Percentiles rank a stretch among this genome's conserved stretches.
Evolutionary conservation across 331 rosid species (phyloP).

Genomic region (Cydonia oblonga): DNA sequence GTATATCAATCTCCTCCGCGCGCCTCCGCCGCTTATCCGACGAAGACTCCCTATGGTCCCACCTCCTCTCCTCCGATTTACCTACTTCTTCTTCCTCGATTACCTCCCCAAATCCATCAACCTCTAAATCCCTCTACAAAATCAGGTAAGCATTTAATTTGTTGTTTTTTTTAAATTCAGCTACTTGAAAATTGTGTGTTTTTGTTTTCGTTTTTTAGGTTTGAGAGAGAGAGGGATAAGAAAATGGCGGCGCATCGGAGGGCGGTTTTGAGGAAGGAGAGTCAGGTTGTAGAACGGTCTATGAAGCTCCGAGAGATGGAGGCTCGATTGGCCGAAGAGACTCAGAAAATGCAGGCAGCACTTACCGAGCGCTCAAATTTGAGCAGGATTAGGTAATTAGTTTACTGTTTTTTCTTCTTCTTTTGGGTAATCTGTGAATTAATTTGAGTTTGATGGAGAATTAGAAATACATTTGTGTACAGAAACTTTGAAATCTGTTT

Average conservation of each 20-base stretch:
- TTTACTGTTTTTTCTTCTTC: not conserved
- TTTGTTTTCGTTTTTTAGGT: constrained; percentile 23
- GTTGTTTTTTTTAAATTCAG: not conserved
- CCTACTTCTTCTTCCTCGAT: constrained; percentile 2
- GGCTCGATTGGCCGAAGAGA: constrained; percentile 29
- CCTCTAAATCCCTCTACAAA: constrained; percentile 44
- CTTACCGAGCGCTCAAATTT: constrained; percentile 41
- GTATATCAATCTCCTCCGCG: constrained; percentile 52
- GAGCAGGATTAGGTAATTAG: constrained; percentile 39
- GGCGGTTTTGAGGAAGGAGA: constrained; percentile 51
- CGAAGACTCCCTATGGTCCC: constrained; percentile 49
- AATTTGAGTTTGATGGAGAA: not conserved
- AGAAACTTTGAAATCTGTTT: not conserved
- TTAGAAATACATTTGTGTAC: not conserved
- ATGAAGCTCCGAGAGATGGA: constrained; percentile 37
- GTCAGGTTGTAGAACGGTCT: constrained; percentile 47
- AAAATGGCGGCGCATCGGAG: constrained; percentile 44
- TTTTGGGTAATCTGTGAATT: not conserved
- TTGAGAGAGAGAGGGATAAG: constrained; percentile 51
- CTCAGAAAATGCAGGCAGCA: constrained; percentile 15
- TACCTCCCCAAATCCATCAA: not conserved
- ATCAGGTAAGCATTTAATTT: constrained; percentile 17
- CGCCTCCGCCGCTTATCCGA: constrained; percentile 49
- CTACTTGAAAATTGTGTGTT: not conserved
- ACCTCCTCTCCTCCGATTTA: constrained; percentile 48